Conservation (phyloP, 176 grass and related monocot species). For the Oryza nivara region DNA sequence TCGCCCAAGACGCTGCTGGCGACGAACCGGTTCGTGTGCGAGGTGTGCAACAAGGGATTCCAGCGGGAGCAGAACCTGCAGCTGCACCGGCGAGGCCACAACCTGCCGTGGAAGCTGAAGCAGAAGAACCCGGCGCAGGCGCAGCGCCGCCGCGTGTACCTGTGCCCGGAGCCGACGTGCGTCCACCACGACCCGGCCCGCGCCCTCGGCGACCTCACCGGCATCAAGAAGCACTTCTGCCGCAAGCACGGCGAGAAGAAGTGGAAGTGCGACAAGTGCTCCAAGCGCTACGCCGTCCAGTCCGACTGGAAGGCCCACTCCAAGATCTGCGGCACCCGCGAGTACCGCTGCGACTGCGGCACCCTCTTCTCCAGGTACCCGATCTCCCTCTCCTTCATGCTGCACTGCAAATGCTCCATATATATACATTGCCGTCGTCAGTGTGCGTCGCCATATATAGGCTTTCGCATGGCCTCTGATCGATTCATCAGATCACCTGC, state of each 20-base stretch:
- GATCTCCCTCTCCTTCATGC: too few species aligned
- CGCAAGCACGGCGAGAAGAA: constrained; percentile 99
- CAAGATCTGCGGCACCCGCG: constrained; percentile 97
- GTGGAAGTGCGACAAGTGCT: constrained; percentile 99
- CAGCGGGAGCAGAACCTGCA: constrained; percentile 98
- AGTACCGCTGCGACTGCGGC: constrained; percentile 98
- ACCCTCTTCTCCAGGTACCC: constrained; percentile 93
- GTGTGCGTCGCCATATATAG: constrained; percentile 31
- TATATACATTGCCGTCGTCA: background rate
- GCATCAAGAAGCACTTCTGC: constrained; percentile 99
- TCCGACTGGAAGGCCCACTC: constrained; percentile 99
- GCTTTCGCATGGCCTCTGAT: constrained; percentile 42
- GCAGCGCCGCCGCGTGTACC: constrained; percentile 82
- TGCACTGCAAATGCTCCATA: background rate
- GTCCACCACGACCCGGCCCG: constrained; percentile 94
- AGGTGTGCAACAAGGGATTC: constrained; percentile 99
- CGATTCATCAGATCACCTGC: too few species aligned
- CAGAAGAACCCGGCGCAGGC: constrained; percentile 79
- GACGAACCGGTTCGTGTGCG: constrained; percentile 95
- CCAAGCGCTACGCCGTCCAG: constrained; percentile 97
- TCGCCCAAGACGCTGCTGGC: constrained; percentile 94
- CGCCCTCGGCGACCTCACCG: constrained; percentile 93
- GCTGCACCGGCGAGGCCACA: constrained; percentile 95
- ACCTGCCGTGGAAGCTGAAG: constrained; percentile 98
- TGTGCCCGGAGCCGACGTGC: constrained; percentile 92